Base-by-base conservation (phyloP, 768 basidiomycete species). In the Suillus sp. region DNA sequence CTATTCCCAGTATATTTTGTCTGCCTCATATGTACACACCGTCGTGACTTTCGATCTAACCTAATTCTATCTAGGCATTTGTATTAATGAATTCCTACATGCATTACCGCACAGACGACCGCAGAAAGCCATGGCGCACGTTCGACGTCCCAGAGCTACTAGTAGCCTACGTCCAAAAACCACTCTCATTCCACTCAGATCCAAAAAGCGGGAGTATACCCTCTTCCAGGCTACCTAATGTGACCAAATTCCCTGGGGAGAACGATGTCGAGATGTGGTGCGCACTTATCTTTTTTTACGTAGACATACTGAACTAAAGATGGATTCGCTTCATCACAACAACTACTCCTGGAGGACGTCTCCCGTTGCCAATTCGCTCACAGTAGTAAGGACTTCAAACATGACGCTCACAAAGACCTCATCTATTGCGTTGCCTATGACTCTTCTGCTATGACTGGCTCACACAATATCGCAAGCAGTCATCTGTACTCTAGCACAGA, bases 361-460 rank as follows among this genome's bases (percentile, higher is more conserved):
- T 80, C 88, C 0, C 80, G 85, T 6, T 99, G 97, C 75, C 85
- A 91, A 68, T 99, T 96, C 70, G 96, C 95, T 0, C 92, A 96
- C 72, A 90, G 92, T 69, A 90, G 88, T 72, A 82, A 82, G 58
- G 89, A 92, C 62, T 94, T 96, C 80, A 88, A 89, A 71, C 88
- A 91, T 66, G 83, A 87, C 13, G 91, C 92, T 7, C 84, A 88
- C 60, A 69, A 79, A 2, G 84, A 94, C 68, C 0, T 80, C 88
- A 84, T 98, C 70, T 96, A 90, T 78, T 99, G 96, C 72, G 89
- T 96, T 65, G 96, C 87, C 3, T 96, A 85, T 74, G 95, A 96
- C 69, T 78, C 85, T 4, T 78, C 80, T 10, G 76, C 83, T 11
- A 66, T 75, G 32, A 78, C 76, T 27, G 71, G 74, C 30, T 67